Percentiles rank a stretch among this genome's conserved stretches.
Evolutionary conservation across 805 yeast species (phyloP).

Genomic region (Candida argentea): DNA sequence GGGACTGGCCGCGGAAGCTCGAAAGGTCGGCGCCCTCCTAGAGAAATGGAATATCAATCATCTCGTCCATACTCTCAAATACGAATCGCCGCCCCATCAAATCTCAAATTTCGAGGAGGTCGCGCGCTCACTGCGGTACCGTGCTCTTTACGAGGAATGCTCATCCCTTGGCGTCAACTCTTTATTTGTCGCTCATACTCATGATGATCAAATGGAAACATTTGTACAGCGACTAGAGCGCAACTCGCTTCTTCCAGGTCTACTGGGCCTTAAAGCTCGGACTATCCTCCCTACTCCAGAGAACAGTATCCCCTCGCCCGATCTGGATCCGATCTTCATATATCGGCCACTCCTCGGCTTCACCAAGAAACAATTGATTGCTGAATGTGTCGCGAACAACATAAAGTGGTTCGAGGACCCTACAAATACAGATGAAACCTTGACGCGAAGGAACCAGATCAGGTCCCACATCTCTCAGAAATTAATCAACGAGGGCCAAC

Average conservation of each 20-base stretch:
- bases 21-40: conserved; percentile 21
- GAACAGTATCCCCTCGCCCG: background rate
- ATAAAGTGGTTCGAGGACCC: conserved; percentile 63
- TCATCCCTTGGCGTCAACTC: conserved; percentile 15
- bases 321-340: conserved; percentile 10
- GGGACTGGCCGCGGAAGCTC: conserved; percentile 43
- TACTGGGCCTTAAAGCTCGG: conserved; percentile 39
- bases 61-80: conserved; percentile 15
- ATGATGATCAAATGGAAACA: conserved; percentile 68
- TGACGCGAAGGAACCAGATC: conserved; percentile 50
- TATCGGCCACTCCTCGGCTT: conserved; percentile 45
- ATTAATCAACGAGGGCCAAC: no score
- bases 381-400: conserved; percentile 30
- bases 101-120: conserved; percentile 42
- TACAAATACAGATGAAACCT: conserved; percentile 43
- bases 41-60: conserved; percentile 26
- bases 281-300: conserved; percentile 18
- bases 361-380: conserved; percentile 34
- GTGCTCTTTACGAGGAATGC: conserved; percentile 34
- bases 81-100: conserved; percentile 15
- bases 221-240: conserved; percentile 42
- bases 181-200: conserved; percentile 58
- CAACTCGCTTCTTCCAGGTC: conserved; percentile 39
- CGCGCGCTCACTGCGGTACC: conserved; percentile 49
- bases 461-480: no score